These are phyloP conservation scores for Euphorbia pulcherrima DNA, from an alignment of 345 rosid species.

Conservation along the genomic window DNA sequence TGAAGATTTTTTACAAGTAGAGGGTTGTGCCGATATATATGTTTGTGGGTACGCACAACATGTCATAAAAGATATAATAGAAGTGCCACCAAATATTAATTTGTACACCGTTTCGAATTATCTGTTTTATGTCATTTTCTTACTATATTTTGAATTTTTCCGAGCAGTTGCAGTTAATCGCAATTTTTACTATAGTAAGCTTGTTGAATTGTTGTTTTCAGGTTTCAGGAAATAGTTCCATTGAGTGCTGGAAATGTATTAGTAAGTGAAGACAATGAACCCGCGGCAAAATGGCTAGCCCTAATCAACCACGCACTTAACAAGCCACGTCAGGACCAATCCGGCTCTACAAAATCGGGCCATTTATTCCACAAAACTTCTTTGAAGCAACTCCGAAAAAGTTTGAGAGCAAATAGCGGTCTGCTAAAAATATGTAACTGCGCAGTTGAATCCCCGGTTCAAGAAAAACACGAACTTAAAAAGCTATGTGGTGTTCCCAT, in stretches of 20 bases:
- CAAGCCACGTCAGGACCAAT: constrained; percentile 39
- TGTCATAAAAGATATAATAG: too few species aligned
- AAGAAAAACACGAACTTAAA: constrained; percentile 39
- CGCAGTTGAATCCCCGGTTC: constrained; percentile 30
- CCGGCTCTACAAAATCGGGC: constrained; percentile 35
- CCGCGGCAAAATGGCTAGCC: constrained; percentile 90
- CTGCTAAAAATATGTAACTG: constrained; percentile 84
- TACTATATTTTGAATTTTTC: too few species aligned
- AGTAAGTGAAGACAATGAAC: constrained; percentile 89
- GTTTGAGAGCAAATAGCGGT: constrained; percentile 54
- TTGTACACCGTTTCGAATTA: too few species aligned
- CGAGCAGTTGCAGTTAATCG: too few species aligned
- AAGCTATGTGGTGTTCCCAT: constrained; percentile 39
- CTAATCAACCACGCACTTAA: constrained; percentile 80
- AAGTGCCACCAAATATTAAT: too few species aligned
- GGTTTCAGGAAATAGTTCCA: constrained; percentile 98
- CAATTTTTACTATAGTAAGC: too few species aligned
- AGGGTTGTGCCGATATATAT: constrained; percentile 78
- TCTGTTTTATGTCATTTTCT: too few species aligned
- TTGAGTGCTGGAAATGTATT: constrained; percentile 91
- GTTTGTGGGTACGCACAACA: constrained; percentile 63
- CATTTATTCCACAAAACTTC: constrained; percentile 72
- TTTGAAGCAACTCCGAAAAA: constrained; percentile 67
- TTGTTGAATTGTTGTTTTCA: constrained; percentile 18
- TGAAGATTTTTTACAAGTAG: constrained; percentile 79